Evolutionary conservation across 108 stramenopile genomes (phyloP), one percentile per base, ranked within the genome.

Genomic region (Stephanodiscus triporus): DNA sequence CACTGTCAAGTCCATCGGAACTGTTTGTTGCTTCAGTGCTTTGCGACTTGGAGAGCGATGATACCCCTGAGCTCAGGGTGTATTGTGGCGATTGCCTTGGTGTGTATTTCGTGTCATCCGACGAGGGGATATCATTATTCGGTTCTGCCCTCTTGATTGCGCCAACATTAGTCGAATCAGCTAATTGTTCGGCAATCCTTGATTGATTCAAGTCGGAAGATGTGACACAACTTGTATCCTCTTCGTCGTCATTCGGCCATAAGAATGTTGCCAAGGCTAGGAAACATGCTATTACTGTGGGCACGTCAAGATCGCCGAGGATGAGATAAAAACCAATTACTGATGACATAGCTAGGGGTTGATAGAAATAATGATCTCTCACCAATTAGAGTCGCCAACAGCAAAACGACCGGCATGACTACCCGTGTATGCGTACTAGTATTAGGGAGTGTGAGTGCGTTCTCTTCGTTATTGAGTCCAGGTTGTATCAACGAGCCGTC

Each of bases 21-120:
- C 43, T 45, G 14, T 16, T 45, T 14, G 43, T 54, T 26, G 9
- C 24, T 27, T 3, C 36, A 10, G 66, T 65, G 27, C 6, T 56
- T 10, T 65, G 73, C 14, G 73, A 75, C 36, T 59, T 65, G 13
- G 49, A 64, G 42, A 68, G 59, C 26, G 75, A 67, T 19, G 75
- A 75, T 17, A 75, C 34, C 24, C 61, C 75, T 2, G 11, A 75
- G 32, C 14, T 30, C 53, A 24, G 45, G 56, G 29, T 56, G 22
- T 32, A 54, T 19, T 0, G 30, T 2, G 22, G 34, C 73, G n/a
- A 45, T 36, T 17, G 29, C 42, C 16, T 54, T 36, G 32, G 9
- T 42, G 40, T 27, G 42, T 23, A 10, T 47, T 0, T 13, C 20
- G 26, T 19, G 11, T 73, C 62, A 4, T 36, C 32, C 24, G 34